Percentiles rank a stretch among this genome's conserved stretches.
These are phyloP conservation scores for Bothriochloa decipiens DNA, from an alignment of 176 grass and related monocot genomes.

Conservation along the genomic window DNA sequence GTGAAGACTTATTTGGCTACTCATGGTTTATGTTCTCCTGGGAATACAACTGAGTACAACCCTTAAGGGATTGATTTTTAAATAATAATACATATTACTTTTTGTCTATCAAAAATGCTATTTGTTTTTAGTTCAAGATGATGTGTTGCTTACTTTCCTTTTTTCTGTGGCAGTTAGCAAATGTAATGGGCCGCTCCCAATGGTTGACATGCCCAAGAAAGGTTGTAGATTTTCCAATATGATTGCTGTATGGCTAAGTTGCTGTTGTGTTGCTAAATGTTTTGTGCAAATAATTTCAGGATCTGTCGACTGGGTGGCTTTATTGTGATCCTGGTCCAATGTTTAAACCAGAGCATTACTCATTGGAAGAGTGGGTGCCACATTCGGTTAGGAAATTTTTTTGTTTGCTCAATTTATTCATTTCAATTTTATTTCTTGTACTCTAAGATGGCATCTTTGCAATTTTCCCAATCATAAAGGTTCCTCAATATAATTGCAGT, in stretches of 20 bases:
- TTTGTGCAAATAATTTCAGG: slow-evolving; percentile 56
- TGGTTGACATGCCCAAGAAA: slow-evolving; percentile 95
- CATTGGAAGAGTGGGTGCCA: slow-evolving; percentile 58
- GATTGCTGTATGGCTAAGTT: slow-evolving; percentile 25
- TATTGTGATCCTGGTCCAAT: slow-evolving; percentile 83
- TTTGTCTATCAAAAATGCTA: background rate
- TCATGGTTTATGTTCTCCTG: slow-evolving; percentile 14
- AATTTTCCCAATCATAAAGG: slow-evolving; percentile 5
- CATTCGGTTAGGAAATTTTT: slow-evolving; percentile 60
- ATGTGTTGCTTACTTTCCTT: background rate
- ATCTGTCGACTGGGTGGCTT: slow-evolving; percentile 95
- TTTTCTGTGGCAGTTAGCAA: slow-evolving; percentile 73
- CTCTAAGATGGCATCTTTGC: background rate
- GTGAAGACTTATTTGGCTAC: background rate
- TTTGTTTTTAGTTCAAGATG: slow-evolving; percentile 17
- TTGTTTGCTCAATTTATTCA: slow-evolving; percentile 17
- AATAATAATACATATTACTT: slow-evolving; percentile 9
- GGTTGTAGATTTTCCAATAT: slow-evolving; percentile 50
- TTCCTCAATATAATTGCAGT: slow-evolving; percentile 8
- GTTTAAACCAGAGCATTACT: slow-evolving; percentile 83
- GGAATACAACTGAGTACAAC: background rate
- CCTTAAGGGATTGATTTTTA: background rate
- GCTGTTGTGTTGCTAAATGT: slow-evolving; percentile 39
- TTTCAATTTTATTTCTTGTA: slow-evolving; percentile 14
- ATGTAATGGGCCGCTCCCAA: slow-evolving; percentile 80